Evolutionary conservation across 179 eudicot species (phyloP).

Genomic region (Beta corolliflora): DNA sequence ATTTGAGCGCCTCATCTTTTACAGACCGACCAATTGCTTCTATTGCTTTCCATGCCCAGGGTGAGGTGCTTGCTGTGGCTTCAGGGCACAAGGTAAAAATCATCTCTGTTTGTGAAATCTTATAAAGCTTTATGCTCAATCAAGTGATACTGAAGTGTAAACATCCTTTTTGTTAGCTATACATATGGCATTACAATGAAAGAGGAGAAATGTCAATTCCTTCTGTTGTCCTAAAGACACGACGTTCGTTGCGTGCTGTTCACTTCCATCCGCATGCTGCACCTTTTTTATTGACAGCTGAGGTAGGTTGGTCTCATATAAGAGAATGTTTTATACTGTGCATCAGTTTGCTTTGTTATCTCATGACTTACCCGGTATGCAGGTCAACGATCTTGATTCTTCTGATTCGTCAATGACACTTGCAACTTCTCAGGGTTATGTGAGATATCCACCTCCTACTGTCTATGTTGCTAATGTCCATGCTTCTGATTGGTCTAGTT

Average conservation of each 20-base stretch:
- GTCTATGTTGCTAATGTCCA: conserved; percentile 78
- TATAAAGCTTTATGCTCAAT: conserved; percentile 16
- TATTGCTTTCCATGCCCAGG: conserved; percentile 96
- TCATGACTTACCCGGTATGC: conserved; percentile 25
- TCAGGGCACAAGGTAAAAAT: conserved; percentile 92
- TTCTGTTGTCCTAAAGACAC: conserved; percentile 76
- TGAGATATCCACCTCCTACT: conserved; percentile 88
- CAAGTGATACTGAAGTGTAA: conserved; percentile 21
- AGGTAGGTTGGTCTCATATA: conserved; percentile 40
- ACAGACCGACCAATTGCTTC: conserved; percentile 99
- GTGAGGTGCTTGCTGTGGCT: conserved; percentile 96
- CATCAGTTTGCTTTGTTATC: conserved; percentile 4
- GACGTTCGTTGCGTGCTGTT: conserved; percentile 94
- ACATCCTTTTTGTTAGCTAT: conserved; percentile 48
- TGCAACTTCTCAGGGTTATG: conserved; percentile 87
- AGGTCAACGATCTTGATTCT: conserved; percentile 96
- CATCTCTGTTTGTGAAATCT: background rate
- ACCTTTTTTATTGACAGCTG: conserved; percentile 86
- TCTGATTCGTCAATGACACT: conserved; percentile 85
- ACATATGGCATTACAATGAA: conserved; percentile 85
- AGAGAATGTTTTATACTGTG: background rate
- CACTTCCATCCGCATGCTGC: conserved; percentile 97
- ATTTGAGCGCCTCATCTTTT: conserved; percentile 16
- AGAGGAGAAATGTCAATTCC: conserved; percentile 71
- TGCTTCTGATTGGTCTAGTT: conserved; percentile 48